Evolutionary conservation across 2,329 filamentous ascomycete species (phyloP).

Genomic region (Botrytis sinoallii): DNA sequence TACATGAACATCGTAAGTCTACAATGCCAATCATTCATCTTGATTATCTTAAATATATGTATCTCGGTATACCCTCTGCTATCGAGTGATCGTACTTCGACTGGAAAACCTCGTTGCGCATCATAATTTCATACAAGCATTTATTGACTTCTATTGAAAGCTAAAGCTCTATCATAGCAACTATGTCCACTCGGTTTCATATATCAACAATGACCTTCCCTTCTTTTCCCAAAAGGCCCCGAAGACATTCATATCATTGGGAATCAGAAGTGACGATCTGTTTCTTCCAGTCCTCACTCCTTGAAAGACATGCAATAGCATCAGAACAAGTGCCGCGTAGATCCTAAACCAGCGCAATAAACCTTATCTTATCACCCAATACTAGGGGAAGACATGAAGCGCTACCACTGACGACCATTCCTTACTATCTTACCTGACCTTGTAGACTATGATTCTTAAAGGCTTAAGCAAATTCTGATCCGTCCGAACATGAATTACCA

Average conservation of each 20-base stretch:
- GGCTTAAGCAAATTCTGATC: background rate
- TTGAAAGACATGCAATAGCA: background rate
- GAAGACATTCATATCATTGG: background rate
- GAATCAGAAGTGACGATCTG: background rate
- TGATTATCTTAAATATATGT: background rate
- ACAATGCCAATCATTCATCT: background rate
- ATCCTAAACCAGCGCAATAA: background rate
- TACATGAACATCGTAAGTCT: background rate
- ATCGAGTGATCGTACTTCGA: background rate
- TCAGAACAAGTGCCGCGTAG: background rate
- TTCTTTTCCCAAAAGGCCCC: background rate
- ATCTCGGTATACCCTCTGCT: background rate
- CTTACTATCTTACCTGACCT: background rate
- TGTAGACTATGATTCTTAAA: background rate
- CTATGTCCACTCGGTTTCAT: background rate
- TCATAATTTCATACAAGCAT: background rate
- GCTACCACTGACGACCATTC: background rate
- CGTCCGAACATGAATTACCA: too few species aligned
- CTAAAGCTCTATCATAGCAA: background rate
- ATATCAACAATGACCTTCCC: background rate
- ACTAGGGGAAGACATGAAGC: background rate
- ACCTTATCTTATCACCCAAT: background rate
- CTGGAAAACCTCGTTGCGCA: background rate
- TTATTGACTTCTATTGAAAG: background rate
- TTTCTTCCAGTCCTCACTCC: background rate